Evolutionary conservation across 129 eudicot species (phyloP).

Genomic region (Deinandra increscens): DNA sequence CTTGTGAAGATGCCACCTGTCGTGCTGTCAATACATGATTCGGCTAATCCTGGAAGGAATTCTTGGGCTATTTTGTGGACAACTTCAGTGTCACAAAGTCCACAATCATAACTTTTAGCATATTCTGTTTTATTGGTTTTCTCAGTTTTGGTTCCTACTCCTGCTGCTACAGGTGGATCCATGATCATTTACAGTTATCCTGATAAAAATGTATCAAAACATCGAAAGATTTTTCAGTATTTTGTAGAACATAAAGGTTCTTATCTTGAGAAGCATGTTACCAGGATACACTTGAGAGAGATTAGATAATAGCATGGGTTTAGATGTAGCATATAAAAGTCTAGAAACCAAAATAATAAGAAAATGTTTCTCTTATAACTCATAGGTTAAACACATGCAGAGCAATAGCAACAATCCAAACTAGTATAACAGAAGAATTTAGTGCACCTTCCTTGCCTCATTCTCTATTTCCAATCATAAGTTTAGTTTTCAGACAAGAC

Average conservation of each 20-base stretch:
- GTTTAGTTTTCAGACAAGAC: not conserved
- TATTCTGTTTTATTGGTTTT: conserved; percentile 42
- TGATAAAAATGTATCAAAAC: conserved; percentile 12
- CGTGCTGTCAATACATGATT: conserved; percentile 86
- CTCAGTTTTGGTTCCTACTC: conserved; percentile 45
- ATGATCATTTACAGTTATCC: conserved; percentile 30
- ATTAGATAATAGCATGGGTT: not conserved
- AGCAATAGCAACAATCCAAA: not conserved
- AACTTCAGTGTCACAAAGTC: conserved; percentile 67
- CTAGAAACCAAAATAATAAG: not conserved
- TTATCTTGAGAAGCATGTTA: not conserved
- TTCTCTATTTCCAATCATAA: not conserved
- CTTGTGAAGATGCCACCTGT: conserved; percentile 69
- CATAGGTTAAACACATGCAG: conserved; percentile 1
- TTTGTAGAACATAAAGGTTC: not conserved
- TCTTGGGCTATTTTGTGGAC: conserved; percentile 75
- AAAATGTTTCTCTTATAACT: not conserved
- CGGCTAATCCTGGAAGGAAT: conserved; percentile 80
- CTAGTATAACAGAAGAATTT: not conserved
- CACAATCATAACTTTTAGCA: conserved; percentile 53
- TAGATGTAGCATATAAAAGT: not conserved
- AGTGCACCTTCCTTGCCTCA: not conserved
- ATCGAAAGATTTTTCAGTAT: not conserved
- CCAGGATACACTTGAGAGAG: not conserved
- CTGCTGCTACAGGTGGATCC: conserved; percentile 59